phyloP scores from a whole-genome alignment of 2,329 filamentous ascomycete species.

The Talaromyces sp. region DNA sequence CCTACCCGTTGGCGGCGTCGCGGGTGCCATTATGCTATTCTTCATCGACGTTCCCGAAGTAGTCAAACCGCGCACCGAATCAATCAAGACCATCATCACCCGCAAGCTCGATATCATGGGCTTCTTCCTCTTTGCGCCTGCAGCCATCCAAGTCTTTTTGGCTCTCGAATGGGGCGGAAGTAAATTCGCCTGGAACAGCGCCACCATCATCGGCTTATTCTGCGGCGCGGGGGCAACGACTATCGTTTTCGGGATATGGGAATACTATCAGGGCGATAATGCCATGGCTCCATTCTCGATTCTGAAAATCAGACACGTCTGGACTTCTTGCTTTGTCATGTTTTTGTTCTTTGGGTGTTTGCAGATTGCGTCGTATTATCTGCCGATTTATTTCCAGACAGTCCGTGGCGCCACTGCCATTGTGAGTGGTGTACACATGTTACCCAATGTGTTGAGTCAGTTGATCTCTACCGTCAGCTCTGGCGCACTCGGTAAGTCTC shows the following conservation, averaged over 20 bases:
- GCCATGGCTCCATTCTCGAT: slow-evolving; percentile 37
- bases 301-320: slow-evolving; percentile 30
- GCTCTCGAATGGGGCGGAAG: slow-evolving; percentile 21
- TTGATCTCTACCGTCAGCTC: slow-evolving; percentile 8
- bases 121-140: slow-evolving; percentile 16
- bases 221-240: slow-evolving; percentile 22
- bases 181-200: slow-evolving; percentile 19
- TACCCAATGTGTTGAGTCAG: slow-evolving; percentile 12
- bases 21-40: slow-evolving; percentile 17
- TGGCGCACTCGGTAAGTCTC: slow-evolving; percentile 28
- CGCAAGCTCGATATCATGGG: slow-evolving; percentile 18
- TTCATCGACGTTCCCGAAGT: slow-evolving; percentile 14
- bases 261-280: slow-evolving; percentile 23
- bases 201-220: slow-evolving; percentile 19
- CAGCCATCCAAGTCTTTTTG: slow-evolving; percentile 20
- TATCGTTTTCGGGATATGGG: slow-evolving; percentile 22
- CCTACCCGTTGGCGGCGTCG: slow-evolving; percentile 18
- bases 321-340: slow-evolving; percentile 23
- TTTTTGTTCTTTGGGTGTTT: slow-evolving; percentile 28
- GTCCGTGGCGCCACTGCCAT: slow-evolving; percentile 21
- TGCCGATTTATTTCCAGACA: slow-evolving; percentile 29
- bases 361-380: slow-evolving; percentile 21
- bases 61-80: slow-evolving; percentile 10
- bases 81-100: slow-evolving; percentile 11
- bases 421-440: slow-evolving; percentile 24